These are phyloP conservation scores for Wallacemonas sp. DNA, from an alignment of 208 protist genomes.

Conservation along the genomic window DNA sequence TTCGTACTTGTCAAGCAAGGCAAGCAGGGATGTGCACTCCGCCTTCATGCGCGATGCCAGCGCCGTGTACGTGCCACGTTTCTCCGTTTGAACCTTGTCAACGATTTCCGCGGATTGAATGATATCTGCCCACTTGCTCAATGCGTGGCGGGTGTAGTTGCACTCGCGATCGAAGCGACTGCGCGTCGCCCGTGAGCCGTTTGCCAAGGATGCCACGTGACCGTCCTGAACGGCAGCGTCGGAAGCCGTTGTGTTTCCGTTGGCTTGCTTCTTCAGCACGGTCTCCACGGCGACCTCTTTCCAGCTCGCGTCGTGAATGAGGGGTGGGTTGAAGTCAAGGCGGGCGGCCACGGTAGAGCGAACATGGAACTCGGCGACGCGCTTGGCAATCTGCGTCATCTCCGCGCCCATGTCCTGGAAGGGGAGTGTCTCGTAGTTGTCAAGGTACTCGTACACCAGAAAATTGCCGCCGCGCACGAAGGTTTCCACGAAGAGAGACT, in stretches of 20 bases:
- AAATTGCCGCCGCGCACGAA: slow-evolving; percentile 79
- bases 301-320: slow-evolving; percentile 31
- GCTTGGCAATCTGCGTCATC: slow-evolving; percentile 44
- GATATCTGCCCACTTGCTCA: slow-evolving; percentile 70
- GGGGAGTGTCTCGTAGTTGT: slow-evolving; percentile 56
- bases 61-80: slow-evolving; percentile 37
- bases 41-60: slow-evolving; percentile 32
- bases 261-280: background rate
- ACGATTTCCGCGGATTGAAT: slow-evolving; percentile 52
- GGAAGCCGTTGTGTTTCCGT: background rate
- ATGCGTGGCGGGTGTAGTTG: slow-evolving; percentile 74
- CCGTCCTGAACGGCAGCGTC: background rate
- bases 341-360: slow-evolving; percentile 60
- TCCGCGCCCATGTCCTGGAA: slow-evolving; percentile 66
- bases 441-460: slow-evolving; percentile 80
- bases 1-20: slow-evolving; percentile 23
- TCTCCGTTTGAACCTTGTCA: slow-evolving; percentile 48
- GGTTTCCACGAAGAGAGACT: slow-evolving; percentile 81
- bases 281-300: slow-evolving; percentile 20
- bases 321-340: slow-evolving; percentile 33
- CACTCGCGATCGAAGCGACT: slow-evolving; percentile 66
- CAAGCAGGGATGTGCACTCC: slow-evolving; percentile 48
- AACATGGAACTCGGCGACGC: slow-evolving; percentile 74
- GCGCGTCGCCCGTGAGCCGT: background rate
- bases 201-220: background rate